These are phyloP conservation scores for Colletotrichum sp. DNA, from an alignment of 2,329 filamentous ascomycete species.

Conservation along the genomic window DNA sequence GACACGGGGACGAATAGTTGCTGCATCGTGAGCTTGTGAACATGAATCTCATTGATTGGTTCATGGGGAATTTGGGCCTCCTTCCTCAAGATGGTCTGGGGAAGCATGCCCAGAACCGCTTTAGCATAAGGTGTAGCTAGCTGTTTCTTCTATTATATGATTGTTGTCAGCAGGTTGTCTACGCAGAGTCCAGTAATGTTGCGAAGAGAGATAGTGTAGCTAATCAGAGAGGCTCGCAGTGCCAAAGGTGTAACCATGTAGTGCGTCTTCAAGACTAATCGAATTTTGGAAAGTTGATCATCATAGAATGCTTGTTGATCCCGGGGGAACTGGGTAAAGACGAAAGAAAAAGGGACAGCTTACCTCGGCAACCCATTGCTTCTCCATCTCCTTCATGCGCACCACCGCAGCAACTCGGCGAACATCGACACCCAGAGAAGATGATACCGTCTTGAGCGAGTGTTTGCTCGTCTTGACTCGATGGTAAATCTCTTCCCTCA, in stretches of 20 bases:
- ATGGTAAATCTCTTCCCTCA: slow-evolving; percentile 76
- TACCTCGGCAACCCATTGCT: slow-evolving; percentile 78
- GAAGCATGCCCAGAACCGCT: slow-evolving; percentile 82
- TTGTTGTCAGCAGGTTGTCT: slow-evolving; percentile 25
- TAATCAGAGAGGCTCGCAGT: slow-evolving; percentile 78
- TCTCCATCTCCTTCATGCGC: slow-evolving; percentile 85
- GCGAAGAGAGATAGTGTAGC: background rate
- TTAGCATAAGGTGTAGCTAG: slow-evolving; percentile 78
- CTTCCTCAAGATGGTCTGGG: slow-evolving; percentile 62
- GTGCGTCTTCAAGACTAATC: slow-evolving; percentile 99
- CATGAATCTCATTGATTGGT: slow-evolving; percentile 68
- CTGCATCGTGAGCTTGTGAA: slow-evolving; percentile 66
- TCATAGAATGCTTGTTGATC: slow-evolving; percentile 43
- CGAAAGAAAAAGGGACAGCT: slow-evolving; percentile 39
- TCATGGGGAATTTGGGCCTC: slow-evolving; percentile 48
- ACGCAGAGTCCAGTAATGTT: background rate
- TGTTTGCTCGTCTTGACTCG: slow-evolving; percentile 70
- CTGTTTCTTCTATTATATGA: slow-evolving; percentile 68
- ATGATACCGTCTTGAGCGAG: slow-evolving; percentile 78
- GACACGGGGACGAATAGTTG: slow-evolving; percentile 70
- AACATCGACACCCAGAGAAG: slow-evolving; percentile 79
- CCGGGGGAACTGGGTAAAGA: background rate
- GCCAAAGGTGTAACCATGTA: slow-evolving; percentile 85
- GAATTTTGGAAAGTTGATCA: slow-evolving; percentile 73
- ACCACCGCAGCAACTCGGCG: slow-evolving; percentile 86